Evolutionary conservation across 2,329 filamentous ascomycete genomes (phyloP), one percentile per base, ranked within the genome.

Genomic region (Gyromitra esculenta): DNA sequence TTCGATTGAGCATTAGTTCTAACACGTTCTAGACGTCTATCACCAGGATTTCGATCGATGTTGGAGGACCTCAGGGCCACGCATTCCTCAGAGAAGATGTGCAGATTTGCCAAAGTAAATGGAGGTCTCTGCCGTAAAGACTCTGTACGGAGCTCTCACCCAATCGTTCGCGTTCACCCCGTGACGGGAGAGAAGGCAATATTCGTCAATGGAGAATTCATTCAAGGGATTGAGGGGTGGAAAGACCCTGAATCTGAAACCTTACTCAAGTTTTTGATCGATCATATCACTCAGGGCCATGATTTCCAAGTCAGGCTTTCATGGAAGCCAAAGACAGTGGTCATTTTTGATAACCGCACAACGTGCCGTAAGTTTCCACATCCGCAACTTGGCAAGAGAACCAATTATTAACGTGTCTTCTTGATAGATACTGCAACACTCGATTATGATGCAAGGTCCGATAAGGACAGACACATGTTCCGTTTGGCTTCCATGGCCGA

Each of bases 271-370:
- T 87, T 86, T 80, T 80, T 87, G 56, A 83, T 85, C 81, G 83
- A 86, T 74, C 86, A 86, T 77, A 83, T 86, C 63, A 82, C 85
- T 41, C 82, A 82, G 5, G 85, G 85, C 9, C 85, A 86, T 78
- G 85, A 86, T 80, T 85, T 86, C 80, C 85, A 86, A 79, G 84
- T 83, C 43, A 81, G 86, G 18, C 84, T 87, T 39, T 82, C 83
- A 52, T 87, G 85, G 85, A 84, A 85, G 79, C 86, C 86, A 5
- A 83, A 84, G 74, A 86, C 85, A 1, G 84, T 87, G 66, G 86
- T 87, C 15, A 85, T 87, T 79, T 86, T 86, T 80, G 85, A 87
- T 79, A 86, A 86, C 70, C 83, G 86, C 60, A 83, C 81, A 56
- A 85, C 85, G 39, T 83, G 85, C 66, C 85, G 85, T 86, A 82